Conservation (phyloP, 495 filamentous ascomycete species). For the Neurospora sublineolata region DNA sequence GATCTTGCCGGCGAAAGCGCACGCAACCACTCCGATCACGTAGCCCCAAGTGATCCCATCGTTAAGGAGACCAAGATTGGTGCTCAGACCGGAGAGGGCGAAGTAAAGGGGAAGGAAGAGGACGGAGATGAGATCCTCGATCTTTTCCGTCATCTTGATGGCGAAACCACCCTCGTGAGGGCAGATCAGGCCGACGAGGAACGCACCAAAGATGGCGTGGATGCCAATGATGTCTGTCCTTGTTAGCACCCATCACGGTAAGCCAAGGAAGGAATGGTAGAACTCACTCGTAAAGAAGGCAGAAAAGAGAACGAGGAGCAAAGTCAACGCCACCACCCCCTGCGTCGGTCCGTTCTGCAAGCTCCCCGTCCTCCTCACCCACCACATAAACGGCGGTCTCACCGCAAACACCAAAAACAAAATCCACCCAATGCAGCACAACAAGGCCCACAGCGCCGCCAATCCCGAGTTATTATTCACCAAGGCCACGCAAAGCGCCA, state of each 20-base stretch:
- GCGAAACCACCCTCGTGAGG: conserved; percentile 92
- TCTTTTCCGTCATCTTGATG: conserved; percentile 89
- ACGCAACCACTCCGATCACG: conserved; percentile 69
- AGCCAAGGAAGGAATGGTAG: background rate
- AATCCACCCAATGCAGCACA: conserved; percentile 64
- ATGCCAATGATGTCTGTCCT: conserved; percentile 60
- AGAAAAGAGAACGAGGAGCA: conserved; percentile 68
- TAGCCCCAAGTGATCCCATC: conserved; percentile 84
- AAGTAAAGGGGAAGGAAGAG: conserved; percentile 95
- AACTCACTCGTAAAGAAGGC: conserved; percentile 76
- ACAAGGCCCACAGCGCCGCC: conserved; percentile 76
- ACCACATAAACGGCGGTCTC: conserved; percentile 66
- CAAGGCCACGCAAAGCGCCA: conserved; percentile 86
- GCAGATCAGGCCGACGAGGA: conserved; percentile 82
- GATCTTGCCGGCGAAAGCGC: conserved; percentile 83
- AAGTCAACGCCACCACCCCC: conserved; percentile 68
- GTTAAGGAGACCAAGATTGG: conserved; percentile 77
- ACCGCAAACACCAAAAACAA: conserved; percentile 67
- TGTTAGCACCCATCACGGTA: conserved; percentile 7
- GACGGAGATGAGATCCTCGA: conserved; percentile 81
- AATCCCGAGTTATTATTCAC: conserved; percentile 82
- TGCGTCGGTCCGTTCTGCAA: conserved; percentile 88
- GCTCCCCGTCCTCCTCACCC: conserved; percentile 61
- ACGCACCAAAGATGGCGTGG: conserved; percentile 82
- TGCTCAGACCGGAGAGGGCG: conserved; percentile 80